Evolutionary conservation across 441 rosid genomes (phyloP).

Genomic region (Eruca vesicaria): DNA sequence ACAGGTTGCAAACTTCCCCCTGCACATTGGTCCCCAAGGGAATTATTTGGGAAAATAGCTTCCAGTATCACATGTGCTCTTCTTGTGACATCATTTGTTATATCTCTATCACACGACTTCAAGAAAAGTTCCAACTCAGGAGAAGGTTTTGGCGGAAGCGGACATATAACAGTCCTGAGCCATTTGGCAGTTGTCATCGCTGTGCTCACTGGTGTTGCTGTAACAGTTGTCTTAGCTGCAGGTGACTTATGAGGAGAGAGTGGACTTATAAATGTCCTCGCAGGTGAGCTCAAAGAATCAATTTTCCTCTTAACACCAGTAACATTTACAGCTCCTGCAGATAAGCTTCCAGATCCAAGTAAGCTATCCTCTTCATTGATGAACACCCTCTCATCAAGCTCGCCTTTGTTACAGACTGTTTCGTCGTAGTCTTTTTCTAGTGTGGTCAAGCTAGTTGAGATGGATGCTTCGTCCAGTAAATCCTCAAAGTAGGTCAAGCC

Average conservation of each 20-base stretch:
- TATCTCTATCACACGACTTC: conserved; percentile 81
- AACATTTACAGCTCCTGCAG: conserved; percentile 61
- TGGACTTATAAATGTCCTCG: conserved; percentile 71
- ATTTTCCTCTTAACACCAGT: conserved; percentile 76
- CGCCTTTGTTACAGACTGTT: conserved; percentile 62
- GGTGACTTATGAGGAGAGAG: conserved; percentile 85
- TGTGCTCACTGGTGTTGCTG: conserved; percentile 83
- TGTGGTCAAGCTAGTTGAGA: conserved; percentile 53
- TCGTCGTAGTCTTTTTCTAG: conserved; percentile 76
- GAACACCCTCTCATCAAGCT: conserved; percentile 85
- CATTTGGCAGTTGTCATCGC: conserved; percentile 99
- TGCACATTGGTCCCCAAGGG: conserved; percentile 61
- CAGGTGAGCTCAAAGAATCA: conserved; percentile 77
- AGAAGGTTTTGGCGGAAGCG: conserved; percentile 79
- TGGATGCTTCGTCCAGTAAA: conserved; percentile 76
- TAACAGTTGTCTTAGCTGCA: conserved; percentile 58
- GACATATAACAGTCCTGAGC: conserved; percentile 83
- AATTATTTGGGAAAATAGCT: conserved; percentile 86
- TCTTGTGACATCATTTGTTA: conserved; percentile 67
- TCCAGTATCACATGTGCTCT: conserved; percentile 90
- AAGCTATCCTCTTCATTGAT: conserved; percentile 79
- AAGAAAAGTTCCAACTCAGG: conserved; percentile 68
- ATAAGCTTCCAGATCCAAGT: conserved; percentile 78
- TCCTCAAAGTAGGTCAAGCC: conserved; percentile 81
- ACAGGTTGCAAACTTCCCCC: conserved; percentile 67